These are phyloP conservation scores for Rhynchospora breviuscula DNA, from an alignment of 176 grass and related monocot genomes.

Conservation along the genomic window DNA sequence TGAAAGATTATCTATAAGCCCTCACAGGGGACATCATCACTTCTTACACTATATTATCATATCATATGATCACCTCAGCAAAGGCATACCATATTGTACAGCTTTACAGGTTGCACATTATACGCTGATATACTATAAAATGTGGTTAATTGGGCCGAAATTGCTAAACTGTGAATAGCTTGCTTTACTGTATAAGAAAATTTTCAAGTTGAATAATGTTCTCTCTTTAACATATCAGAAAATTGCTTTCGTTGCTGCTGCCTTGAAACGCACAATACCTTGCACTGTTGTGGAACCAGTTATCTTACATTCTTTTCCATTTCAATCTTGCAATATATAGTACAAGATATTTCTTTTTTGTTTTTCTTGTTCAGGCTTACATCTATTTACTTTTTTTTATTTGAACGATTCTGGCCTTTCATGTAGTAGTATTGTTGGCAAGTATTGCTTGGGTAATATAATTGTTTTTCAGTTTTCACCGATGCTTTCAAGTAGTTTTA, in stretches of 20 bases:
- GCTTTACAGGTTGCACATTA: no score
- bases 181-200: not conserved
- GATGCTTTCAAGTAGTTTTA: no score
- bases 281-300: not conserved
- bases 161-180: not conserved
- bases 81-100: no score
- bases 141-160: not conserved
- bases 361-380: not conserved
- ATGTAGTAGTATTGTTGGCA: no score
- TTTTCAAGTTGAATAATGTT: not conserved
- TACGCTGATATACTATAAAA: not conserved
- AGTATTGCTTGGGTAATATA: no score
- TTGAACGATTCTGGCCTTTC: not conserved
- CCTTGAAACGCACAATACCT: not conserved
- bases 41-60: no score
- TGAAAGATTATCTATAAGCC: not conserved
- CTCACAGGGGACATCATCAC: not conserved
- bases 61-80: no score
- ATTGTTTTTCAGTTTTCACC: no score
- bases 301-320: not conserved
- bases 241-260: not conserved
- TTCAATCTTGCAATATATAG: not conserved
- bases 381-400: not conserved
- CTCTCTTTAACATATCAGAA: not conserved
- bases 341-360: not conserved